Evolutionary conservation across 1,284 basidiomycete genomes (phyloP).

Genomic region (Ceratobasidium sp.): DNA sequence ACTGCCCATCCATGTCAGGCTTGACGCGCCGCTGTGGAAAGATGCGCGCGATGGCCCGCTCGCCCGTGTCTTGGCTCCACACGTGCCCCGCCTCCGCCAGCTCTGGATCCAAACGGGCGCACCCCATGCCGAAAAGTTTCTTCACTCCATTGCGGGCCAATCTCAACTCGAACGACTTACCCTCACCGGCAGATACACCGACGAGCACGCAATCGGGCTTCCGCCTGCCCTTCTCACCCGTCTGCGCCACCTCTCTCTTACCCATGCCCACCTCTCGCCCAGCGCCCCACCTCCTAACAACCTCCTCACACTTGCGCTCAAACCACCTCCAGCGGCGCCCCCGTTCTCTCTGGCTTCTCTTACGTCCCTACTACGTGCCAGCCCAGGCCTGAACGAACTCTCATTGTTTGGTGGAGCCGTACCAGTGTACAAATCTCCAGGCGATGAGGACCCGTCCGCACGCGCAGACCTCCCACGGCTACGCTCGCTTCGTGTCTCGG

Average conservation of each 20-base stretch:
- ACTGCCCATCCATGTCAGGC: slow-evolving; percentile 10
- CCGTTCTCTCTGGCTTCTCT: neutral
- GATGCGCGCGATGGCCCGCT: slow-evolving; percentile 20
- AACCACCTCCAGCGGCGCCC: slow-evolving; percentile 15
- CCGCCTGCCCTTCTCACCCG: neutral
- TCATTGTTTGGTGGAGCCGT: slow-evolving; percentile 3
- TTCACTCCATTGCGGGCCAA: neutral
- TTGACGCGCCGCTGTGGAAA: slow-evolving; percentile 31
- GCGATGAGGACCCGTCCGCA: slow-evolving; percentile 5
- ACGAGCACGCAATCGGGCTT: slow-evolving; percentile 11
- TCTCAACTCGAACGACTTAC: slow-evolving; percentile 19
- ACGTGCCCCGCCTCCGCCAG: slow-evolving; percentile 13
- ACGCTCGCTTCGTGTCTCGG: slow-evolving; percentile 1
- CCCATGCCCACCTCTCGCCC: slow-evolving; percentile 13
- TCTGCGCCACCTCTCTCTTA: slow-evolving; percentile 22
- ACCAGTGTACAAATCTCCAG: neutral
- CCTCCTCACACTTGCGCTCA: slow-evolving; percentile 18
- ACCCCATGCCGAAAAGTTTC: slow-evolving; percentile 4
- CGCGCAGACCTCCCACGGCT: slow-evolving; percentile 6
- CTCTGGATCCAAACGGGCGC: slow-evolving; percentile 30
- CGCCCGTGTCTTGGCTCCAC: neutral
- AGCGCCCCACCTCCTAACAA: neutral
- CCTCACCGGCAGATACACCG: slow-evolving; percentile 26
- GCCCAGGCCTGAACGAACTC: slow-evolving; percentile 2
- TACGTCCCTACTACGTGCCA: neutral